Conservation (phyloP, 192 early-diverging fungal genomes). For the Coemansia guatemalensis region DNA sequence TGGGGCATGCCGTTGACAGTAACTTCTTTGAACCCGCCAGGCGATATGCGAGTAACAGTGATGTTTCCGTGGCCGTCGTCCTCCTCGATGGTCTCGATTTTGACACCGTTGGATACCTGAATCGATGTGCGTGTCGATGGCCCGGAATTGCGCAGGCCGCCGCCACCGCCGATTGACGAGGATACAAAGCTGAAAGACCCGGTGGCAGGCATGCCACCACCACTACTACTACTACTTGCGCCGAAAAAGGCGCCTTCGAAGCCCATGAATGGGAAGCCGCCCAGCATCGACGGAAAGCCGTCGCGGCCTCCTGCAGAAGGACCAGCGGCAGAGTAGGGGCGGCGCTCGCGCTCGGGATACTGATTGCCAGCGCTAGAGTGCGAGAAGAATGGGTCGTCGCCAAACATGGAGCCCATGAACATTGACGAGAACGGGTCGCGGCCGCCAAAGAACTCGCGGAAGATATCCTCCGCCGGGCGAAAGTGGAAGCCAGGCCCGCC, state of each 20-base stretch:
- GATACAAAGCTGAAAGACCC: conserved; percentile 55
- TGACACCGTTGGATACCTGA: conserved; percentile 48
- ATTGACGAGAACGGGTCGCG: conserved; percentile 46
- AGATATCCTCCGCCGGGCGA: conserved; percentile 45
- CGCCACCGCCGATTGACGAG: conserved; percentile 36
- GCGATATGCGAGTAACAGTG: conserved; percentile 43
- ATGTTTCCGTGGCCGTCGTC: conserved; percentile 47
- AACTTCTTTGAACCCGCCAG: conserved; percentile 43
- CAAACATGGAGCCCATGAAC: conserved; percentile 39
- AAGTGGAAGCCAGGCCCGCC: conserved; percentile 25
- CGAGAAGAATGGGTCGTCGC: conserved; percentile 40
- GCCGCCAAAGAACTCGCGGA: conserved; percentile 53
- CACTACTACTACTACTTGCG: conserved; percentile 5
- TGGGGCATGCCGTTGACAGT: conserved; percentile 49
- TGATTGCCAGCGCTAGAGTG: conserved; percentile 15
- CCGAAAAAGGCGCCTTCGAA: conserved; percentile 27
- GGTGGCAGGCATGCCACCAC: conserved; percentile 22
- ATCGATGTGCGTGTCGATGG: conserved; percentile 43
- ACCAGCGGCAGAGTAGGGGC: conserved; percentile 31
- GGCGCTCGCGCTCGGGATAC: conserved; percentile 33
- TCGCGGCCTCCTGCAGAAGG: background rate
- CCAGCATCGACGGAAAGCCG: conserved; percentile 46
- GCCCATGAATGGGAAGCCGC: conserved; percentile 31
- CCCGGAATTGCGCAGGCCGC: conserved; percentile 23
- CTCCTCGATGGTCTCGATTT: conserved; percentile 44